Percentiles rank a stretch among this genome's conserved stretches.
Evolutionary conservation across 768 basidiomycete genomes (phyloP).

Genomic region (Dendrothele bispora): DNA sequence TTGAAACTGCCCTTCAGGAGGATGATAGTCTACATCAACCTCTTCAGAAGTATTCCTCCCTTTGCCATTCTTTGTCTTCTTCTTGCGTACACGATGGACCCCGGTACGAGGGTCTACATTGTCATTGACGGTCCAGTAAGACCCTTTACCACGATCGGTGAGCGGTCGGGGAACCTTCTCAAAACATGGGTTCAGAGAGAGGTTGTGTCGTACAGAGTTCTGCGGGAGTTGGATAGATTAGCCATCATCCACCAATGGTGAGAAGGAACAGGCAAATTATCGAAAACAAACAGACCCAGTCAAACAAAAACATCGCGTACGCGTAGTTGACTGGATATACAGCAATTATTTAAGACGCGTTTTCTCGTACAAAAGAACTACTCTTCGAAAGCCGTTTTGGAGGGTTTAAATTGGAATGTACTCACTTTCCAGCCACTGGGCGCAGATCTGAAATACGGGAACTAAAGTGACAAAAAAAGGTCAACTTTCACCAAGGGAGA

Average conservation of each 20-base stretch:
- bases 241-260: constrained; percentile 6
- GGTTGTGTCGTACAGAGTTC: constrained; percentile 91
- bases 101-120: constrained; percentile 88
- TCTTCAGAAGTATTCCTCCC: constrained; percentile 53
- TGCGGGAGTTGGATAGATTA: constrained; percentile 35
- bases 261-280: constrained; percentile 28
- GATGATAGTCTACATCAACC: constrained; percentile 65
- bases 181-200: constrained; percentile 88
- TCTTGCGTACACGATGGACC: constrained; percentile 86
- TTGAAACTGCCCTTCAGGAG: constrained; percentile 50
- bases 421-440: constrained; percentile 92
- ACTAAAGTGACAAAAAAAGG: constrained; percentile 42
- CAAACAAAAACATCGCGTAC: constrained; percentile 67
- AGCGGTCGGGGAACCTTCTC: constrained; percentile 90
- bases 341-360: constrained; percentile 14
- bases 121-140: constrained; percentile 91
- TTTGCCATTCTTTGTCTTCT: constrained; percentile 66
- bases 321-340: constrained; percentile 27
- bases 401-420: constrained; percentile 1
- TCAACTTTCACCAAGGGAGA: constrained; percentile 4
- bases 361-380: constrained; percentile 6
- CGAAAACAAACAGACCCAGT: constrained; percentile 62
- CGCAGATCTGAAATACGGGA: constrained; percentile 85
- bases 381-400: background rate
- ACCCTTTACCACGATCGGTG: constrained; percentile 88